These are phyloP conservation scores for Penicillium daleae DNA, from an alignment of 495 filamentous ascomycete genomes.

Conservation along the genomic window DNA sequence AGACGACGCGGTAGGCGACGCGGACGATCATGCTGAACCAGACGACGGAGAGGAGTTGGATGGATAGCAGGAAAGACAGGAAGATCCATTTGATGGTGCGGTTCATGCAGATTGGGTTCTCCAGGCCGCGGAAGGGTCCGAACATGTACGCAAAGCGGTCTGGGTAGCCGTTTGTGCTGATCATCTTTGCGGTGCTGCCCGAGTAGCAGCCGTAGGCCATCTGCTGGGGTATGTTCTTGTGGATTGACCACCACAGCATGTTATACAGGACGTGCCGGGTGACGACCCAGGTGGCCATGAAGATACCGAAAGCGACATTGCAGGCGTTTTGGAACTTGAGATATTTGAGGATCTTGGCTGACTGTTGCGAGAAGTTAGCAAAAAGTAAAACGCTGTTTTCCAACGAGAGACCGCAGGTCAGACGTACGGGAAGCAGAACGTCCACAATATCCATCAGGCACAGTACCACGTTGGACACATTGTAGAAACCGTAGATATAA, in stretches of 20 bases:
- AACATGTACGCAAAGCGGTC: constrained; percentile 63
- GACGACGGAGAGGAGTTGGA: constrained; percentile 80
- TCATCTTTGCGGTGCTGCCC: constrained; percentile 57
- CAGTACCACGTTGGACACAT: constrained; percentile 86
- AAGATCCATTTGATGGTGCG: constrained; percentile 72
- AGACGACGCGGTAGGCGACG: constrained; percentile 76
- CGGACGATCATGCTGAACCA: constrained; percentile 90
- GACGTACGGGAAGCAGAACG: constrained; percentile 79
- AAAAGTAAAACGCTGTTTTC: neutral
- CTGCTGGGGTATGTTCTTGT: constrained; percentile 62
- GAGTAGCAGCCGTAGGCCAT: constrained; percentile 75
- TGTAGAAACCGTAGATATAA: constrained; percentile 82
- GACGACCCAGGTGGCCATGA: constrained; percentile 84
- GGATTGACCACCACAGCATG: constrained; percentile 78
- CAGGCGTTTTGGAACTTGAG: constrained; percentile 72
- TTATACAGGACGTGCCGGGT: constrained; percentile 82
- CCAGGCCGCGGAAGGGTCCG: constrained; percentile 67
- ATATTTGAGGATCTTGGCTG: constrained; percentile 96
- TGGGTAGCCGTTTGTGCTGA: constrained; percentile 58
- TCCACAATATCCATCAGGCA: constrained; percentile 95
- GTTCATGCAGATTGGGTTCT: constrained; percentile 78
- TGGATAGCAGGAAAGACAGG: constrained; percentile 69
- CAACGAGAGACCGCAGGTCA: neutral
- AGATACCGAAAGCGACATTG: constrained; percentile 83
- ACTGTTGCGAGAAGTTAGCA: constrained; percentile 49